Conservation (phyloP, 768 basidiomycete genomes). For the Trametes villosa region DNA sequence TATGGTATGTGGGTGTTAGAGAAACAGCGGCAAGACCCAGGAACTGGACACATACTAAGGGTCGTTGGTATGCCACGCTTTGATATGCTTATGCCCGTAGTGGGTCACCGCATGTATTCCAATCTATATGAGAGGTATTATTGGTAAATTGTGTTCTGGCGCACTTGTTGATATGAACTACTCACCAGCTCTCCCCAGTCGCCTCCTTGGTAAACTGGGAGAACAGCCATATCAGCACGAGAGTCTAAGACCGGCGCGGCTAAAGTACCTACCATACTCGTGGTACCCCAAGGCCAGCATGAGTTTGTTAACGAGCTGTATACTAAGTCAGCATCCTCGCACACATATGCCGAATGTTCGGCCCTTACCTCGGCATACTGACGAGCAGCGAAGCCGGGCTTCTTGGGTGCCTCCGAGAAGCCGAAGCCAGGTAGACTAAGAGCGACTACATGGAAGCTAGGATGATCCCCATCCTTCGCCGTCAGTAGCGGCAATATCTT, state of each 20-base stretch:
- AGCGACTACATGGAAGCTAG: conserved; percentile 67
- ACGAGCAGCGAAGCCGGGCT: conserved; percentile 49
- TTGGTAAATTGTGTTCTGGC: neutral
- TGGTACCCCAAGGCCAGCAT: conserved; percentile 36
- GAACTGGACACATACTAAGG: conserved; percentile 39
- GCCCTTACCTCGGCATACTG: conserved; percentile 58
- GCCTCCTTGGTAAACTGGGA: conserved; percentile 51
- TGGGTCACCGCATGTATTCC: conserved; percentile 37
- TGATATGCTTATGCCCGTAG: conserved; percentile 48
- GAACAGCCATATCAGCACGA: neutral
- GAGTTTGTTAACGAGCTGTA: conserved; percentile 30
- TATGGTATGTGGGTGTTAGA: conserved; percentile 11
- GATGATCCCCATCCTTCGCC: conserved; percentile 43
- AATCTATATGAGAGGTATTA: conserved; percentile 39
- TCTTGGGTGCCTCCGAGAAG: conserved; percentile 60
- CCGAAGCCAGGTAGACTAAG: conserved; percentile 63
- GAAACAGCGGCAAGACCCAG: neutral
- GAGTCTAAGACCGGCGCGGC: neutral
- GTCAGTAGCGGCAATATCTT: conserved; percentile 62
- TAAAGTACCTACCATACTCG: conserved; percentile 26
- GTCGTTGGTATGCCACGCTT: conserved; percentile 58
- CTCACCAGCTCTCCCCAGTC: conserved; percentile 50
- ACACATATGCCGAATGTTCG: neutral
- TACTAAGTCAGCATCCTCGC: neutral
- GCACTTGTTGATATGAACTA: neutral